Evolutionary conservation across 2,329 filamentous ascomycete genomes (phyloP), one percentile per base, ranked within the genome.

Genomic region (Bertia moriformis): DNA sequence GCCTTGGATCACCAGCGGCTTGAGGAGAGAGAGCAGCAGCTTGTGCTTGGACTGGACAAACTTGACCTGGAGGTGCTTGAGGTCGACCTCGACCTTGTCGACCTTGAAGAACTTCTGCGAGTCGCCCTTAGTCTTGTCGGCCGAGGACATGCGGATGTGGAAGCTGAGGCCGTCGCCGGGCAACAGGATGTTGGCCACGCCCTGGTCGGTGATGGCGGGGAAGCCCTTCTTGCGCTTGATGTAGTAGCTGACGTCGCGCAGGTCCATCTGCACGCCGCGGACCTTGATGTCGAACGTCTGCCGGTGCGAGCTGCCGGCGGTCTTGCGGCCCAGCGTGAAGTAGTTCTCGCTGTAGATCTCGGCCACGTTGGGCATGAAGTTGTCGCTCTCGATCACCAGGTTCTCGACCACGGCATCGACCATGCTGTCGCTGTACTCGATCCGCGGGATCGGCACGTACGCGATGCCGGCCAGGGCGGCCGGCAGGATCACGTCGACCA

Each of bases 21-120:
- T 95, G 68, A 89, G 81, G 27, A 95, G 56, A 40, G 66, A 66
- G 59, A 96, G 94, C 15, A 96, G 69, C 13, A 91, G 54, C 73
- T 95, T 98, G 72, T 96, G 88, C 58, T 81, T 93, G 39, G 88
- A 95, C 67, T 94, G 77, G 70, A 88, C 87, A 47, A 98, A 60
- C 66, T 93, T 94, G 63, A 98, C 78, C 49, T 82, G 73, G 42
- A 95, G 69, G 52, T 88, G 58, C 62, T 83, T 83, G 48, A 94
- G 74, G 49, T 84, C 78, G 15, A 93, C 84, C 30, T 83, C 69
- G 3, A 94, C 82, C 58, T 83, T 88, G 53, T 93, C 86, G 43
- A 96, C 72, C 72, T 94, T 95, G 73, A 96, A 89, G 63, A 93
- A 91, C 58, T 91, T 78, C 50, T 83, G 75, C 19, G 68, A 65